These are phyloP conservation scores for Heimioporus punctisporus DNA, from an alignment of 1,284 basidiomycete genomes.

Conservation along the genomic window DNA sequence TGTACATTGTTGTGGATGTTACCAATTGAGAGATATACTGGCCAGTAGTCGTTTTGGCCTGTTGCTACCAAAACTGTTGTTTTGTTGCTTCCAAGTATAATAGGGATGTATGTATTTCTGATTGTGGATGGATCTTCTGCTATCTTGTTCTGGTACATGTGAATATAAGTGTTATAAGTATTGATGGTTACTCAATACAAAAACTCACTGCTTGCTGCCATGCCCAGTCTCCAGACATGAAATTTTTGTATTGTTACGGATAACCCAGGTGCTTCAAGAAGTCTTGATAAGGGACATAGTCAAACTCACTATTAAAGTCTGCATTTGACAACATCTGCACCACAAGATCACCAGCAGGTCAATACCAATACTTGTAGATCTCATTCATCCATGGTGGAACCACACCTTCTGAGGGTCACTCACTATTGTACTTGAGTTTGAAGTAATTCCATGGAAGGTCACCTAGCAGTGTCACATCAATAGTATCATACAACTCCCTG, in stretches of 20 bases:
- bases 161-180: background rate
- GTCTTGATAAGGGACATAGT: background rate
- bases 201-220: background rate
- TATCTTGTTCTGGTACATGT: background rate
- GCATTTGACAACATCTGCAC: background rate
- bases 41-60: conserved; percentile 3
- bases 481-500: background rate
- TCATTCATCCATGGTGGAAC: background rate
- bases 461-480: background rate
- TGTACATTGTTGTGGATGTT: background rate
- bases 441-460: background rate
- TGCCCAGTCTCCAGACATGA: background rate
- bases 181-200: background rate
- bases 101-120: background rate
- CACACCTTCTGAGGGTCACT: background rate
- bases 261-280: background rate
- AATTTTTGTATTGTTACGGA: background rate
- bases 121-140: background rate
- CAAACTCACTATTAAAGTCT: background rate
- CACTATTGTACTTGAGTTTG: background rate
- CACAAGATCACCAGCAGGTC: background rate
- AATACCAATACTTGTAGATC: background rate
- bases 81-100: conserved; percentile 8
- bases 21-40: background rate
- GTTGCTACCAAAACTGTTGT: conserved; percentile 5